Percentiles rank a stretch among this genome's conserved stretches.
Evolutionary conservation across 108 stramenopile genomes (phyloP).

Genomic region (Aurantiochytrium sp.): DNA sequence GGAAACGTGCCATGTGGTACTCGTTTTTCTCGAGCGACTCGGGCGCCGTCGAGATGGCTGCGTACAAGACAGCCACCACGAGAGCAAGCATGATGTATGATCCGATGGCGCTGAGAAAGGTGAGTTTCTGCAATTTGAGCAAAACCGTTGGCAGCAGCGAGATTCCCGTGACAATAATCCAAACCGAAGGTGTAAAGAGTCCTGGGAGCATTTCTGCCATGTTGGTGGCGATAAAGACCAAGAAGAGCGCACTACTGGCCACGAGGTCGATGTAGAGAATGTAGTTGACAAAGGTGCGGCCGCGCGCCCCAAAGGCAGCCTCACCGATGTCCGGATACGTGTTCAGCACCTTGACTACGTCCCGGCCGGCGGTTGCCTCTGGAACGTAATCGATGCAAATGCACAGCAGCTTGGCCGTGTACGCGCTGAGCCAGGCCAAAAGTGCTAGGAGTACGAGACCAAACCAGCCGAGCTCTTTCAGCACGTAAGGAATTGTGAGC

Average conservation of each 20-base stretch:
- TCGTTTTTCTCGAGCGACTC: conserved; percentile 5
- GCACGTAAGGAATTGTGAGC: background rate
- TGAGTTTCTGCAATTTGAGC: conserved; percentile 7
- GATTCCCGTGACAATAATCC: background rate
- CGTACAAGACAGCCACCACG: background rate
- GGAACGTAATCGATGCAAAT: conserved; percentile 14
- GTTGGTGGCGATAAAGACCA: conserved; percentile 1
- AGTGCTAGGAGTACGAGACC: background rate
- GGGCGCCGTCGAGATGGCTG: background rate
- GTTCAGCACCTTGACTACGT: background rate
- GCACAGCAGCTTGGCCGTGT: conserved; percentile 10
- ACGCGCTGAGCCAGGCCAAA: background rate
- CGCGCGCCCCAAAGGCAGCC: background rate
- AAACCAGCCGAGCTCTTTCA: background rate
- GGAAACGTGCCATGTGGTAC: background rate
- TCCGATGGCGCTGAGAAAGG: background rate
- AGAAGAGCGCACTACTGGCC: conserved; percentile 10
- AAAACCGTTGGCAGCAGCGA: background rate
- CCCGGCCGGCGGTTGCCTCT: background rate
- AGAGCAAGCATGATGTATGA: conserved; percentile 14
- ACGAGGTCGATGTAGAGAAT: conserved; percentile 3
- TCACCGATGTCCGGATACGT: conserved; percentile 1
- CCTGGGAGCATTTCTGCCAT: background rate
- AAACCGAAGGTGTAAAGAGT: background rate
- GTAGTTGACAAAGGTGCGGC: conserved; percentile 16